Evolutionary conservation across 108 stramenopile genomes (phyloP).

Genomic region (Discostella stelligeroides): DNA sequence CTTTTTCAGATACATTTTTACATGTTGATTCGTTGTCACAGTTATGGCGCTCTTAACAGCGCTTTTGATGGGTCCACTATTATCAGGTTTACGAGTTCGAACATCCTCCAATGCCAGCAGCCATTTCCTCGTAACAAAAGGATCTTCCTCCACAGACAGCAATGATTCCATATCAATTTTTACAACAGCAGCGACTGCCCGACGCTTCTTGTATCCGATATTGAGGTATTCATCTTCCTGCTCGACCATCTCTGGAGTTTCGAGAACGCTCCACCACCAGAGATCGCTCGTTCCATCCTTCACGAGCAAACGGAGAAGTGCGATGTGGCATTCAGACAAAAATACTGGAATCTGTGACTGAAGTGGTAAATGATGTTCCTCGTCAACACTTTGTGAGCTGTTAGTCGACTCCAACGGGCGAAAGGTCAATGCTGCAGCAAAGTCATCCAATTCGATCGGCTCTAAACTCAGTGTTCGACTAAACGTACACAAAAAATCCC

Average conservation of each 20-base stretch:
- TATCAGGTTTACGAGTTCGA: constrained; percentile 52
- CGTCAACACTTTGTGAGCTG: constrained; percentile 31
- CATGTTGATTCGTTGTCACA: constrained; percentile 67
- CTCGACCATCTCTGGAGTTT: constrained; percentile 73
- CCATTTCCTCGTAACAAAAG: constrained; percentile 78
- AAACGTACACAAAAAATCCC: constrained; percentile 90
- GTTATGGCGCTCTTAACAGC: constrained; percentile 63
- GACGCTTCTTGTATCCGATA: constrained; percentile 53
- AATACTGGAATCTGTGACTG: constrained; percentile 63
- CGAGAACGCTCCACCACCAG: constrained; percentile 91
- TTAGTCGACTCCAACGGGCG: constrained; percentile 43
- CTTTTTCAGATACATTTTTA: constrained; percentile 74
- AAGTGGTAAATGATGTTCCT: constrained; percentile 8
- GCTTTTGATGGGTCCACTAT: constrained; percentile 54
- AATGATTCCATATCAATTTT: constrained; percentile 83
- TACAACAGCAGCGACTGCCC: constrained; percentile 57
- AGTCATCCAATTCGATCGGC: constrained; percentile 80
- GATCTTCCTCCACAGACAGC: constrained; percentile 74
- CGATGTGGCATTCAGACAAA: constrained; percentile 82
- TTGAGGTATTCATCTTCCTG: constrained; percentile 56
- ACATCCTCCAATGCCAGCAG: constrained; percentile 67
- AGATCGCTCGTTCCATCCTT: constrained; percentile 75
- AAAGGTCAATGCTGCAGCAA: constrained; percentile 75
- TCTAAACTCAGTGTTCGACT: constrained; percentile 62
- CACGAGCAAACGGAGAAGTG: constrained; percentile 69